Base-by-base conservation (phyloP, 2,329 filamentous ascomycete genomes). In the Trichoderma koningii region DNA sequence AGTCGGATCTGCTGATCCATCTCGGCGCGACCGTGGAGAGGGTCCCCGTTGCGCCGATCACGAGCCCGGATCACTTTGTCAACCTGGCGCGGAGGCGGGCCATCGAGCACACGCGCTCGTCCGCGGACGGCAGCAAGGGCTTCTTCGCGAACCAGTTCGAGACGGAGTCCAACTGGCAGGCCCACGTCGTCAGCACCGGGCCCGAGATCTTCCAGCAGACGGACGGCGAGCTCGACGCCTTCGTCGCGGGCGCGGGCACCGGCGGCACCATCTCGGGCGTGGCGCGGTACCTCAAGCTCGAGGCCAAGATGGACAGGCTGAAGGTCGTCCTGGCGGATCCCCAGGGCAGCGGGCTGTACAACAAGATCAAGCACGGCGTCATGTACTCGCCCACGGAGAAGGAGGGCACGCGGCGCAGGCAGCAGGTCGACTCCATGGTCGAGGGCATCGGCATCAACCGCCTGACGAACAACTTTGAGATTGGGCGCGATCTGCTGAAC, bases 121-220 rank as follows among this genome's bases (percentile, higher is more conserved):
- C 80, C 1, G 68, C 59, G 5, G 85, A 86, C 70, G 83, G 81
- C 42, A 94, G 92, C 69, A 83, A 86, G 57, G 95, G 95, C 23
- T 93, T 96, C 78, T 99, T 98, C 75, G 93, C 94, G 0, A 91
- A 99, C 76, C 95, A 99, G 75, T 99, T 99, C 74, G 95, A 99
- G 79, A 94, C 90, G 28, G 82, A 87, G 57, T 91, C 93, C 38
- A 99, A 99, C 77, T 97, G 90, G 84, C 82, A 85, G 52, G 93
- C 95, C 1, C 95, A 99, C 79, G 87, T 89, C 71, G 81, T 84
- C 21, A 86, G 87, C 15, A 99, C 95, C 0, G 95, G 95, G 0
- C 95, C 94, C 0, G 95, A 99, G 79, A 95, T 99, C 69, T 90
- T 86, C 71, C 78, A 81, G 0, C 95, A 99, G 78, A 91, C 90